A percentile compares a stretch with the other conserved stretches of the same genome.
phyloP scores from a whole-genome alignment of 768 basidiomycete genomes.

The Russula griseocarnosa region DNA sequence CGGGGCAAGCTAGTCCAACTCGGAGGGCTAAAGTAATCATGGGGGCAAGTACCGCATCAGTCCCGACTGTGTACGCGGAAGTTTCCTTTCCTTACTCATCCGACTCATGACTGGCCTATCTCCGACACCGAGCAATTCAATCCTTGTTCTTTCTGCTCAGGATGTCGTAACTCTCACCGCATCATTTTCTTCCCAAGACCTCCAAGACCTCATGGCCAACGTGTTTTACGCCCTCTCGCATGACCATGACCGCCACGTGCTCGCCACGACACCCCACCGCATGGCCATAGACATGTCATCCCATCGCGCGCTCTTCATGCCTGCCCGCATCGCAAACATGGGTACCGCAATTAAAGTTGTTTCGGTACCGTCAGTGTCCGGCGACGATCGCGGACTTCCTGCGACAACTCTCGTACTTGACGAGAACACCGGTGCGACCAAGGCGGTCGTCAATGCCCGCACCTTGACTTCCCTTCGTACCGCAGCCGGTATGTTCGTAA shows the following conservation, averaged over 20 bases:
- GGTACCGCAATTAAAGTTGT: slow-evolving; percentile 80
- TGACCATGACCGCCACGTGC: neutral
- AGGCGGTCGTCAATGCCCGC: slow-evolving; percentile 73
- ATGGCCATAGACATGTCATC: slow-evolving; percentile 49
- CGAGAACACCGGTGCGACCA: slow-evolving; percentile 62
- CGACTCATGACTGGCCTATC: neutral
- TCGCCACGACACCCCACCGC: slow-evolving; percentile 47
- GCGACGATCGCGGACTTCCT: slow-evolving; percentile 56
- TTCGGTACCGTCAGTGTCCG: slow-evolving; percentile 52
- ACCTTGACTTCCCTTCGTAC: slow-evolving; percentile 76
- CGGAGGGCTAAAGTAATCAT: neutral
- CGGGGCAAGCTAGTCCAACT: neutral
- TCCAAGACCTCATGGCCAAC: slow-evolving; percentile 26
- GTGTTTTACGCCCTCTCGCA: slow-evolving; percentile 24
- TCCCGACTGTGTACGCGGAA: neutral
- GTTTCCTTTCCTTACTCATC: neutral
- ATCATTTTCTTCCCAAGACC: slow-evolving; percentile 45
- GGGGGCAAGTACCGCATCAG: slow-evolving; percentile 15
- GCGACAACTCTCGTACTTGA: slow-evolving; percentile 75
- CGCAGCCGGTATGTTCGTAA: slow-evolving; percentile 60
- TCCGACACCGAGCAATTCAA: neutral
- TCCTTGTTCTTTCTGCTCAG: slow-evolving; percentile 58
- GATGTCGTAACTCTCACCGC: slow-evolving; percentile 53
- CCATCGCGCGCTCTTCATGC: slow-evolving; percentile 77
- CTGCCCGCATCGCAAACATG: slow-evolving; percentile 51